Conservation (phyloP, 1,284 basidiomycete species). For the Cutaneotrichosporon sp. region DNA sequence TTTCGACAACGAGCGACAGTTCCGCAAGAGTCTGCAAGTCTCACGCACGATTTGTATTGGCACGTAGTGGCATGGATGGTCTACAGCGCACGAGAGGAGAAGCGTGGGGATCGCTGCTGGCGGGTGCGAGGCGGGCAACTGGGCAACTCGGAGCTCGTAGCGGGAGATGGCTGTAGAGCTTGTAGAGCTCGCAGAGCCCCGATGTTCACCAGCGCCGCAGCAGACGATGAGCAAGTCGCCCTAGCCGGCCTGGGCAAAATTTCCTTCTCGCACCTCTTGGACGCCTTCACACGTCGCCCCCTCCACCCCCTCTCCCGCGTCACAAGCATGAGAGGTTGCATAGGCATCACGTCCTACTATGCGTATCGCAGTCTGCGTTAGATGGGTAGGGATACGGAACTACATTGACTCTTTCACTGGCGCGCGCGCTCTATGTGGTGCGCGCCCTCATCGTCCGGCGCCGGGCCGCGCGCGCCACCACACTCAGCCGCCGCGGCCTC, state of each 20-base stretch:
- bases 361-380: neutral
- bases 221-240: too few relatives aligned
- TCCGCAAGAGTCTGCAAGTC: neutral
- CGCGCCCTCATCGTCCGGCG: neutral
- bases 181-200: too few relatives aligned
- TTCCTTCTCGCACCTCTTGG: neutral
- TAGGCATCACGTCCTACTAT: constrained; percentile 5
- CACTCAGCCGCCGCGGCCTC: neutral
- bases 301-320: neutral
- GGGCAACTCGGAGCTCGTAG: too few relatives aligned
- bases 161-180: too few relatives aligned
- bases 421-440: neutral
- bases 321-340: constrained; percentile 25
- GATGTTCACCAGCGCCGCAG: too few relatives aligned
- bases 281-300: neutral
- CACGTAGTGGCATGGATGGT: too few relatives aligned
- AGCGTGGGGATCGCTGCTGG: too few relatives aligned
- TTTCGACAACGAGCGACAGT: constrained; percentile 8
- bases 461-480: neutral
- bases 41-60: neutral
- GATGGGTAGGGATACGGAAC: neutral
- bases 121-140: too few relatives aligned
- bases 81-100: too few relatives aligned
- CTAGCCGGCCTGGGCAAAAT: too few relatives aligned
- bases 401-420: constrained; percentile 1